phyloP scores from a whole-genome alignment of 2,329 filamentous ascomycete species.

The Fusarium fujikuroi region DNA sequence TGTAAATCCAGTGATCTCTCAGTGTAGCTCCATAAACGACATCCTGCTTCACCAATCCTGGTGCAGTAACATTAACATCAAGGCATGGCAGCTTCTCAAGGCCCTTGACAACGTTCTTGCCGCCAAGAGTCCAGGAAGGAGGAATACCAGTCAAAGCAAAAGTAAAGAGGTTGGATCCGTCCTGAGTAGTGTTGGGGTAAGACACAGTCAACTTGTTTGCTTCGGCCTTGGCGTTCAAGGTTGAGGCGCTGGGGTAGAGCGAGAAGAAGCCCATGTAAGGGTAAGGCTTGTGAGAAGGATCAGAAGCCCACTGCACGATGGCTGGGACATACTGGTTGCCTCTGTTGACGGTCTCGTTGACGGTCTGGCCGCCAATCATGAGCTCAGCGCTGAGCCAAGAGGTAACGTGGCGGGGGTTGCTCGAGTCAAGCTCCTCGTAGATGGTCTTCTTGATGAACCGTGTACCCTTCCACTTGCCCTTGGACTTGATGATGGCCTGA shows the following conservation, averaged over 20 bases:
- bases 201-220: slow-evolving; percentile 11
- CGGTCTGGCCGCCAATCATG: slow-evolving; percentile 55
- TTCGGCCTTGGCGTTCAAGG: not conserved
- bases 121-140: slow-evolving; percentile 15
- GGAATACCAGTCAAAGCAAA: slow-evolving; percentile 17
- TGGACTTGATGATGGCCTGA: slow-evolving; percentile 45
- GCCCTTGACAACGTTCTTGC: not conserved
- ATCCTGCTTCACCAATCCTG: slow-evolving; percentile 12
- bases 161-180: slow-evolving; percentile 7
- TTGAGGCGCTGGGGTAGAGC: slow-evolving; percentile 4
- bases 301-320: slow-evolving; percentile 8
- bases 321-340: slow-evolving; percentile 50
- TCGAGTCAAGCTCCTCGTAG: slow-evolving; percentile 48
- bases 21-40: slow-evolving; percentile 53
- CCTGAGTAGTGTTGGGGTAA: slow-evolving; percentile 12
- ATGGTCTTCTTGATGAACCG: slow-evolving; percentile 51
- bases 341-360: slow-evolving; percentile 51
- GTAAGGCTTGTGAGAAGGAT: slow-evolving; percentile 5
- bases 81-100: slow-evolving; percentile 14
- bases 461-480: slow-evolving; percentile 48
- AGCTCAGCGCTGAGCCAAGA: slow-evolving; percentile 56
- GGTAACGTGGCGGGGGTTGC: slow-evolving; percentile 47
- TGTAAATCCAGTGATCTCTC: slow-evolving; percentile 57
- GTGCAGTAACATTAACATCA: slow-evolving; percentile 7
- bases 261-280: slow-evolving; percentile 16